phyloP scores from a whole-genome alignment of 257 asterid genomes.

The Sherardia arvensis region DNA sequence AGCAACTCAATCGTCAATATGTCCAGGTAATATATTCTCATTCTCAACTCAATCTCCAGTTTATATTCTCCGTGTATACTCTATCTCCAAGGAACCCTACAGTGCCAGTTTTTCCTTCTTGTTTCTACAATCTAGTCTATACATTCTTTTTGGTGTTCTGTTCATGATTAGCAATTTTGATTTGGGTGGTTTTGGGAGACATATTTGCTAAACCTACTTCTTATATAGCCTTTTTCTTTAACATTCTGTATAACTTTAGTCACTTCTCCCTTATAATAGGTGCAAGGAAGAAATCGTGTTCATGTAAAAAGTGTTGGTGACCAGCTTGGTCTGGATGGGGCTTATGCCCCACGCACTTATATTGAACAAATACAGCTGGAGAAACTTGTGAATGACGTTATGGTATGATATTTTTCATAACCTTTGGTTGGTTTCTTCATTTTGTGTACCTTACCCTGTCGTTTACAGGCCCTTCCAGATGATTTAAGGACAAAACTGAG shows the following conservation, averaged over 20 bases:
- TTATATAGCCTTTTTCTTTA: not conserved
- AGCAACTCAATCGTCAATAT: constrained; percentile 83
- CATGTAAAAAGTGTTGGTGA: constrained; percentile 59
- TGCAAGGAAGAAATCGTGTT: constrained; percentile 87
- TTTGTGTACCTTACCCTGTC: constrained; percentile 18
- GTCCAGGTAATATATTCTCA: constrained; percentile 74
- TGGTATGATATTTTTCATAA: constrained; percentile 47
- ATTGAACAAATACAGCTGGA: constrained; percentile 97
- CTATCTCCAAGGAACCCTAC: not conserved
- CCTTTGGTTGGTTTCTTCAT: constrained; percentile 8
- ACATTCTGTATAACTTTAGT: not conserved
- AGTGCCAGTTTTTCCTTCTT: not conserved
- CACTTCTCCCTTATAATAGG: constrained; percentile 30
- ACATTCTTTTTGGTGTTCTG: not conserved
- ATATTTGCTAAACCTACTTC: not conserved
- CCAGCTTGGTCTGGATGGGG: constrained; percentile 80
- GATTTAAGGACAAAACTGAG: constrained; percentile 87
- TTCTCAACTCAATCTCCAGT: not conserved
- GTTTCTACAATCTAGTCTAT: not conserved
- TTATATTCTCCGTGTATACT: not conserved
- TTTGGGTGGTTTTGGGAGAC: not conserved
- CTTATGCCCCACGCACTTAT: constrained; percentile 82
- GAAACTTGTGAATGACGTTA: constrained; percentile 85
- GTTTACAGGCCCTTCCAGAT: constrained; percentile 82
- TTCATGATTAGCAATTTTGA: not conserved